These are phyloP conservation scores for Suillus plorans DNA, from an alignment of 768 basidiomycete genomes.

Conservation along the genomic window DNA sequence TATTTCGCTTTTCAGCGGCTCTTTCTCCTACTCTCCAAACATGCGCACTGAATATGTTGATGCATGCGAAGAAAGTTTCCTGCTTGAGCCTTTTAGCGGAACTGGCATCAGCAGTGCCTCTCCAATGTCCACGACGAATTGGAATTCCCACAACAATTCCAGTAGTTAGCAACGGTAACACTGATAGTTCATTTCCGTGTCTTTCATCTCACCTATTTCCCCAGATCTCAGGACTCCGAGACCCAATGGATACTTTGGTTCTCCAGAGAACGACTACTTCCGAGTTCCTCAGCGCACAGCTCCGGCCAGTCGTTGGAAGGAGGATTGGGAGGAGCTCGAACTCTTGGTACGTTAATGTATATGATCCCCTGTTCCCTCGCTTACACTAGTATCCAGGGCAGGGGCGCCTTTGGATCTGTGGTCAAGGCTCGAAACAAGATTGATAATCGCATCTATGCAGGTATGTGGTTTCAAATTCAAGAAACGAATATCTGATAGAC, in stretches of 20 bases:
- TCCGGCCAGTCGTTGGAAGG: constrained; percentile 80
- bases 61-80: constrained; percentile 54
- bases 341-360: constrained; percentile 52
- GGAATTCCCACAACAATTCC: background rate
- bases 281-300: constrained; percentile 36
- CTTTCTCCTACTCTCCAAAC: constrained; percentile 53
- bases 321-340: constrained; percentile 94
- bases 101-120: constrained; percentile 45
- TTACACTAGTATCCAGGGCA: constrained; percentile 50
- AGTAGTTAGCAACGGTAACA: background rate
- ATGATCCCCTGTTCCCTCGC: background rate
- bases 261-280: constrained; percentile 71
- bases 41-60: constrained; percentile 60
- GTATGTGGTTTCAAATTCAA: constrained; percentile 33
- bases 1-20: constrained; percentile 36
- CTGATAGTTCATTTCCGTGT: background rate
- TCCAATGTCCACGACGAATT: constrained; percentile 22
- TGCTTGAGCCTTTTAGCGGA: constrained; percentile 60
- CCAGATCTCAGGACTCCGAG: constrained; percentile 39
- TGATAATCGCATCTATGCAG: constrained; percentile 82
- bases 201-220: background rate
- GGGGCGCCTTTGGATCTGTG: constrained; percentile 91
- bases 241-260: constrained; percentile 42
- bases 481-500: background rate
- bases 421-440: constrained; percentile 92